These are phyloP conservation scores for Microdochium nivale DNA, from an alignment of 2,329 filamentous ascomycete genomes.

Conservation along the genomic window DNA sequence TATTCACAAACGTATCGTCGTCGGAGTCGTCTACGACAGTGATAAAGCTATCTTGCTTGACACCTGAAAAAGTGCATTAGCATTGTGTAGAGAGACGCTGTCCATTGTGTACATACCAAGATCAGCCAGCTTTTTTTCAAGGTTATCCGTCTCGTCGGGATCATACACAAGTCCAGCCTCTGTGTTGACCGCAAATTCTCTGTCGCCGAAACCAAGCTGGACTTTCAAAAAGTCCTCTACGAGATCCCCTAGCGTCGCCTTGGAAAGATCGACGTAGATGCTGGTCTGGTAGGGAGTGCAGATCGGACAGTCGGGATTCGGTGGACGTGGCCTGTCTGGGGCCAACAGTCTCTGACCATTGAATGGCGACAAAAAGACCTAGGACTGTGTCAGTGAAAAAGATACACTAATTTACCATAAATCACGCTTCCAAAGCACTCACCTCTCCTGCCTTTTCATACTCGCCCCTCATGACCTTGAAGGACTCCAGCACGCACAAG, in stretches of 20 bases:
- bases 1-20: conserved; percentile 65
- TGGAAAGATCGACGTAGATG: conserved; percentile 58
- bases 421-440: conserved; percentile 8
- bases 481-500: conserved; percentile 83
- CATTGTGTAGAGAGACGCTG: conserved; percentile 7
- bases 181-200: conserved; percentile 69
- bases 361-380: conserved; percentile 73
- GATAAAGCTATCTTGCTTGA: conserved; percentile 66
- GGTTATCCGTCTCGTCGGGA: conserved; percentile 77
- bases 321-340: conserved; percentile 46
- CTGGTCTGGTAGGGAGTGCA: conserved; percentile 68
- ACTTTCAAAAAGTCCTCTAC: conserved; percentile 64
- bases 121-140: conserved; percentile 69
- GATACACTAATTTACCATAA: neutral
- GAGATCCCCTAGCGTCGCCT: conserved; percentile 70
- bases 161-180: conserved; percentile 79
- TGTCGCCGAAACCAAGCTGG: conserved; percentile 67
- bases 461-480: conserved; percentile 76
- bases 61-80: conserved; percentile 43
- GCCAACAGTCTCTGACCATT: conserved; percentile 48
- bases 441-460: conserved; percentile 68
- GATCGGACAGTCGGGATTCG: conserved; percentile 75
- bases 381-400: conserved; percentile 4
- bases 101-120: conserved; percentile 42
- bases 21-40: conserved; percentile 81